A percentile compares a stretch with the other conserved stretches of the same genome.
phyloP scores from a whole-genome alignment of 495 filamentous ascomycete species.

The Penicillium robsamsonii region DNA sequence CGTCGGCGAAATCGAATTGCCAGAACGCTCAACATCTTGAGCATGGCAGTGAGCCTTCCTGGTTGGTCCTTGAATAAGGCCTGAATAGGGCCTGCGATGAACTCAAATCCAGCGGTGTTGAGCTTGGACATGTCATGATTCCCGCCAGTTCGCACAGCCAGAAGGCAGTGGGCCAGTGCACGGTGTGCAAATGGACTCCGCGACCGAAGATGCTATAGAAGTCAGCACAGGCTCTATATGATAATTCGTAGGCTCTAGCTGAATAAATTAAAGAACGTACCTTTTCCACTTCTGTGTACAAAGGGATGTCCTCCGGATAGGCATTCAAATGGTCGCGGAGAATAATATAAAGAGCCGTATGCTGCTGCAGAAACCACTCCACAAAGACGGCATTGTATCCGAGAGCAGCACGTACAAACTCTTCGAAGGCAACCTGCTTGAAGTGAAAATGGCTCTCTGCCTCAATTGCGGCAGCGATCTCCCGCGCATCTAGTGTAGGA shows the following conservation, averaged over 20 bases:
- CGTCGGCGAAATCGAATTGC: constrained; percentile 34
- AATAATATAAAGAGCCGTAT: constrained; percentile 39
- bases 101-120: constrained; percentile 32
- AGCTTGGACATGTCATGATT: constrained; percentile 12
- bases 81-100: constrained; percentile 42
- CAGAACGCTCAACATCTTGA: constrained; percentile 40
- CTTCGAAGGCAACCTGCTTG: constrained; percentile 40
- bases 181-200: constrained; percentile 43
- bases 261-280: constrained; percentile 15
- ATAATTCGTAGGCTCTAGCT: not conserved
- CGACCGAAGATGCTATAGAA: constrained; percentile 32
- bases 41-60: constrained; percentile 29
- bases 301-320: constrained; percentile 34
- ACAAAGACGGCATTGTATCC: constrained; percentile 33
- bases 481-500: constrained; percentile 18
- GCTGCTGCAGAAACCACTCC: constrained; percentile 45
- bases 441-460: constrained; percentile 47
- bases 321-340: constrained; percentile 35
- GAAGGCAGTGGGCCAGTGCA: constrained; percentile 31
- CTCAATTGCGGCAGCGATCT: constrained; percentile 39
- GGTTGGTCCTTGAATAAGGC: constrained; percentile 33
- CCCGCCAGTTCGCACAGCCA: constrained; percentile 21
- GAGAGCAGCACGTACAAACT: constrained; percentile 40
- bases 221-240: not conserved
- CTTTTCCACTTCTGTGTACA: constrained; percentile 39